phyloP scores from a whole-genome alignment of 1,284 basidiomycete genomes.

The Coriolopsis trogii region DNA sequence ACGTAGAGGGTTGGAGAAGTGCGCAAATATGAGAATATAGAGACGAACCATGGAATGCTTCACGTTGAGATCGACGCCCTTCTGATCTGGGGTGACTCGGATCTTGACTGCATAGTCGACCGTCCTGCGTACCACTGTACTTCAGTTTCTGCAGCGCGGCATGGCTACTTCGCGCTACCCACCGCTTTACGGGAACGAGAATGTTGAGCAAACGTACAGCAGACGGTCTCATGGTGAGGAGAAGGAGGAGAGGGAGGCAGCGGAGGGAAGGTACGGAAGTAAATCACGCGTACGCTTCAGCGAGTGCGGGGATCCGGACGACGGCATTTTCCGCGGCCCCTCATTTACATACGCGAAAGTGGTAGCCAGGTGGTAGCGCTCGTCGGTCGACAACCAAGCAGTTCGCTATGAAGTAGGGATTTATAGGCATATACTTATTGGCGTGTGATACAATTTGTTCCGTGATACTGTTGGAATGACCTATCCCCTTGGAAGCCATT shows the following conservation, averaged over 20 bases:
- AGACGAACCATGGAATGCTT: conserved; percentile 93
- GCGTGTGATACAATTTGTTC: no score
- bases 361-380: no score
- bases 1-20: not conserved
- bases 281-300: conserved; percentile 1
- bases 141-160: not conserved
- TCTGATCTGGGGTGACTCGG: conserved; percentile 89
- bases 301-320: conserved; percentile 14
- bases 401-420: no score
- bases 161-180: conserved; percentile 34
- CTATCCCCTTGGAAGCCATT: no score
- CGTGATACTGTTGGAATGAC: no score
- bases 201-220: conserved; percentile 78
- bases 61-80: conserved; percentile 91
- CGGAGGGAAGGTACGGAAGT: no score
- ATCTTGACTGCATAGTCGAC: conserved; percentile 92
- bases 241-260: not conserved
- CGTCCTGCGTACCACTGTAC: conserved; percentile 47
- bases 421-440: no score
- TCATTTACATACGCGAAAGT: no score
- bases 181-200: conserved; percentile 92
- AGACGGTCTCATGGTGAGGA: conserved; percentile 69
- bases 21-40: not conserved
- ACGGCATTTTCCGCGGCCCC: no score
- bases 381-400: no score